These are phyloP conservation scores for Penicillium sp. DNA, from an alignment of 2,329 filamentous ascomycete species.

Conservation along the genomic window DNA sequence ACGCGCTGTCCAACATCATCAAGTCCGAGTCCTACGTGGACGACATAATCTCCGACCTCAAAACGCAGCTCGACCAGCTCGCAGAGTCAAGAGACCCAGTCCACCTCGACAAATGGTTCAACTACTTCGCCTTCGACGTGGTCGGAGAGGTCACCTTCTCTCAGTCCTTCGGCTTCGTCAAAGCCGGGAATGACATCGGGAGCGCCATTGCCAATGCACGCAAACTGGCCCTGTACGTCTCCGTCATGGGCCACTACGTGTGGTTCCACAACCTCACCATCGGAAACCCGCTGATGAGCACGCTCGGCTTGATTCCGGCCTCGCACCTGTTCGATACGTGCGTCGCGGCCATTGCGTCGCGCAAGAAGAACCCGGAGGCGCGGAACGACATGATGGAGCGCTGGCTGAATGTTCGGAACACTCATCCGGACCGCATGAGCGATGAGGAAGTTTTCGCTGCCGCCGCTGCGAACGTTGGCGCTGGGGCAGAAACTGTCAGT, in stretches of 20 bases:
- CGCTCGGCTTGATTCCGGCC: not conserved
- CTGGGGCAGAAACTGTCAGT: conserved; percentile 42
- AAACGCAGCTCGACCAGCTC: conserved; percentile 1
- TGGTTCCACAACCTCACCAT: conserved; percentile 10
- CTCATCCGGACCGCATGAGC: conserved; percentile 25
- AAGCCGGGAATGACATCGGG: conserved; percentile 1
- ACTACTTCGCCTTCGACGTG: conserved; percentile 15
- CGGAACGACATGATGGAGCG: conserved; percentile 6
- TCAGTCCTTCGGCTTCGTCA: conserved; percentile 10
- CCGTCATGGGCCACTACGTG: conserved; percentile 1
- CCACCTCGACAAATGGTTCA: conserved; percentile 12
- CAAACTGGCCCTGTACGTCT: conserved; percentile 18
- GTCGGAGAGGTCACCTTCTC: conserved; percentile 14
- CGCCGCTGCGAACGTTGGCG: conserved; percentile 37
- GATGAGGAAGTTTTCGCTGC: conserved; percentile 37
- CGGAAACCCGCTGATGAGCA: conserved; percentile 2
- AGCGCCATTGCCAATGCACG: conserved; percentile 10
- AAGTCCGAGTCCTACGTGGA: conserved; percentile 29
- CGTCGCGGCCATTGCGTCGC: not conserved
- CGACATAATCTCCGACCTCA: not conserved
- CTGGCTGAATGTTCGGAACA: conserved; percentile 7
- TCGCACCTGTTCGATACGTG: conserved; percentile 8
- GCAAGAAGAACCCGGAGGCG: conserved; percentile 5
- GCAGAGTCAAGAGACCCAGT: not conserved
- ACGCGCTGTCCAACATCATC: conserved; percentile 38